Evolutionary conservation across 176 grass and related monocot species (phyloP).

Genomic region (Pharus latifolius): DNA sequence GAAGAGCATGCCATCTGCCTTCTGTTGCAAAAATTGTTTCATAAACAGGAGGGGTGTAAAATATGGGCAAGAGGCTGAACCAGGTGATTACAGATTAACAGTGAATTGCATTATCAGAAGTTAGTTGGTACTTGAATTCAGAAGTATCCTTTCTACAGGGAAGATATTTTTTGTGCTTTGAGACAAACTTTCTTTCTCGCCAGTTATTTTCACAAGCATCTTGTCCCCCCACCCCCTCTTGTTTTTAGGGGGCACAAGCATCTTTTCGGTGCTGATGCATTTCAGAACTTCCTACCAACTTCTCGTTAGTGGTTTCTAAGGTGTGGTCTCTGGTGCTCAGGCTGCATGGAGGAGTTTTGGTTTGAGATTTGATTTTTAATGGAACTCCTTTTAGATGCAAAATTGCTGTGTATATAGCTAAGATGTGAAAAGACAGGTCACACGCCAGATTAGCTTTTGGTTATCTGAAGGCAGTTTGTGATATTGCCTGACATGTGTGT

Average conservation of each 20-base stretch:
- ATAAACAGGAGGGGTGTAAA: not conserved
- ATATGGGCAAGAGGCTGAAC: not conserved
- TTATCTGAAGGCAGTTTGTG: not conserved
- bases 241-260: too few relatives aligned
- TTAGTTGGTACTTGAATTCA: not conserved
- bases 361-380: not conserved
- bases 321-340: not conserved
- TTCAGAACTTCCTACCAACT: not conserved
- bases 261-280: not conserved
- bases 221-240: too few relatives aligned
- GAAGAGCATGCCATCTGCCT: conserved; percentile 7
- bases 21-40: not conserved
- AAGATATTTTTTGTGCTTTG: not conserved
- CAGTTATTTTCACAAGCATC: not conserved
- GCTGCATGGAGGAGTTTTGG: not conserved
- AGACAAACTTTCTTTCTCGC: not conserved
- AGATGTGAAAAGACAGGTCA: too few relatives aligned
- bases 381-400: not conserved
- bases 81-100: conserved; percentile 2
- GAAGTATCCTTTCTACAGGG: not conserved
- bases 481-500: not conserved
- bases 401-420: too few relatives aligned
- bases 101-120: not conserved
- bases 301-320: not conserved
- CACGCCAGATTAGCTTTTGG: not conserved